These are phyloP conservation scores for Candida xiaguanensis DNA, from an alignment of 805 yeast genomes.

Conservation along the genomic window DNA sequence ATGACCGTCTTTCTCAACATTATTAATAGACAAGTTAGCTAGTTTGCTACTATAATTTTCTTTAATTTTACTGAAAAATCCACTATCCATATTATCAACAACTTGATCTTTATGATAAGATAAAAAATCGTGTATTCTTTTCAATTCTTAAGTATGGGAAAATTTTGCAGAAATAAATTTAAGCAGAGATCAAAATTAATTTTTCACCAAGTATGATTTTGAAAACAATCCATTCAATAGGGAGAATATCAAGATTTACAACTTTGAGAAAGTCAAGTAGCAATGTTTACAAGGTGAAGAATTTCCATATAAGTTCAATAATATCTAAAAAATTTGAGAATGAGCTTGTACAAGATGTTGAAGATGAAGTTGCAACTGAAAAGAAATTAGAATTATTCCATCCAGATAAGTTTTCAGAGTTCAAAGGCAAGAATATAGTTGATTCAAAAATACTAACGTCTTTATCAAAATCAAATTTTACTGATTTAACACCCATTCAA, in stretches of 20 bases:
- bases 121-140: not conserved
- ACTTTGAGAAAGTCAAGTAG: too few species aligned
- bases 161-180: not conserved
- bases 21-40: slow-evolving; percentile 30
- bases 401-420: slow-evolving; percentile 3
- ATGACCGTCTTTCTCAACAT: slow-evolving; percentile 36
- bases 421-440: not conserved
- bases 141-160: not conserved
- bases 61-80: slow-evolving; percentile 32
- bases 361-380: not conserved
- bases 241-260: too few species aligned
- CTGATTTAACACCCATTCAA: slow-evolving; percentile 66
- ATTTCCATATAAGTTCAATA: not conserved
- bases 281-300: too few species aligned
- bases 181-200: slow-evolving; percentile 1
- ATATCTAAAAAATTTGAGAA: not conserved
- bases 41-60: slow-evolving; percentile 36
- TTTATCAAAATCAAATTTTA: slow-evolving; percentile 42
- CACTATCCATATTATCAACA: slow-evolving; percentile 3
- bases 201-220: not conserved
- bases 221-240: too few species aligned
- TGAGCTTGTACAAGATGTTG: not conserved
- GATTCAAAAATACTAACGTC: slow-evolving; percentile 23
- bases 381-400: not conserved
- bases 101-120: too few species aligned